A percentile compares a stretch with the other conserved stretches of the same genome.
phyloP scores from a whole-genome alignment of 805 yeast genomes.

The Suhomyces prunicola region DNA sequence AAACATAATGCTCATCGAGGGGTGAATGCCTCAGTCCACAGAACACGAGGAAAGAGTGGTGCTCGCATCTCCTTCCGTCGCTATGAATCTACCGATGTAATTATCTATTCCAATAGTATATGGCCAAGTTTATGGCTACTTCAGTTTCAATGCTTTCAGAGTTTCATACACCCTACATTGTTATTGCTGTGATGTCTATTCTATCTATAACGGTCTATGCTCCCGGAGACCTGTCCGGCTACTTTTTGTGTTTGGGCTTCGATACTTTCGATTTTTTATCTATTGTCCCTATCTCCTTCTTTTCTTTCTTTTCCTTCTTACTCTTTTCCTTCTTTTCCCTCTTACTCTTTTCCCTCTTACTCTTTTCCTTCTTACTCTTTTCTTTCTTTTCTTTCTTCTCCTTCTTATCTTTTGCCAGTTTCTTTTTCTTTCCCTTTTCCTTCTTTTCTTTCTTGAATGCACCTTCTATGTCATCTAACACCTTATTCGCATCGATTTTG shows the following conservation, averaged over 20 bases:
- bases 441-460: constrained; percentile 12
- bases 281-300: constrained; percentile 14
- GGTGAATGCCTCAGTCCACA: too few relatives aligned
- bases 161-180: neutral
- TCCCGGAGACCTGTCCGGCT: constrained; percentile 6
- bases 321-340: neutral
- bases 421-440: constrained; percentile 13
- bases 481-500: constrained; percentile 18
- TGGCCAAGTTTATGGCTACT: too few relatives aligned
- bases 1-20: too few relatives aligned
- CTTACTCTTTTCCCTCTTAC: constrained; percentile 8
- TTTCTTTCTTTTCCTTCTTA: constrained; percentile 7
- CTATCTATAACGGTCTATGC: neutral
- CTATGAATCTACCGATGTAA: too few relatives aligned
- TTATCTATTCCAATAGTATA: too few relatives aligned
- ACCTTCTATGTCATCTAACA: constrained; percentile 9
- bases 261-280: constrained; percentile 20
- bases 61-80: too few relatives aligned
- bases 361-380: constrained; percentile 19
- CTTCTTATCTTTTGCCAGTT: constrained; percentile 18
- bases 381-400: constrained; percentile 24
- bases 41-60: too few relatives aligned
- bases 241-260: constrained; percentile 9
- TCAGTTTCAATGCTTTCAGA: too few relatives aligned
- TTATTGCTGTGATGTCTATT: neutral